Evolutionary conservation across 2,329 filamentous ascomycete genomes (phyloP), one percentile per base, ranked within the genome.

Genomic region (Fusarium zealandicum): DNA sequence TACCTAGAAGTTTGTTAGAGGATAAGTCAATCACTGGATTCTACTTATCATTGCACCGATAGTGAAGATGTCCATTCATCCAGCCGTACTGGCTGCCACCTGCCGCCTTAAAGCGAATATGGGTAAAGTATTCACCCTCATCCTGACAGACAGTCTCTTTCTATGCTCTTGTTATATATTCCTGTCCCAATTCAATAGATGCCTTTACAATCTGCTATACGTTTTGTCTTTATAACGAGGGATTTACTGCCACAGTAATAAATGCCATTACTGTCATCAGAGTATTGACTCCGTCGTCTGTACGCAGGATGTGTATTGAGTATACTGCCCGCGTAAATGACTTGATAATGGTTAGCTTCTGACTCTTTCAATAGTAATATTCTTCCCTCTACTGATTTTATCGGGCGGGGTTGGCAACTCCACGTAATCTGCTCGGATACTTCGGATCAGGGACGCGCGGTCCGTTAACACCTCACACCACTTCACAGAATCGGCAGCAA

Each of bases 1-100:
- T 1, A 61, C 51, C 4, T 59, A 59, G 18, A 65, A 65, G n/a
- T 65, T 65, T 1, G 61, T 65, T 22, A 65, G 33, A 13, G 56
- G 42, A 22, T 65, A 65, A 65, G 17, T 65, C 62, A 37, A 65
- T 65, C 4, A 65, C 20, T 0, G 62, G 59, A 6, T 44, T 65
- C 1, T 45, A 56, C 3, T 65, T 20, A 36, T 54, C 62, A 65
- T 65, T 2, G 54, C 59, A 0, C 62, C 59, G 0, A 65, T 13
- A 1, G 53, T 59, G 3, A 65, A 46, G 6, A 65, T 54, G 0
- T n/a, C 59, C 25, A 11, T 63, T 65, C 43, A 65, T 35, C 59
- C 59, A 65, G 1, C 46, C 35, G 6, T 65, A 61, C 0, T 16
- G 17, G 17, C 59, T 63, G 0, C 49, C 44, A 1, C 59, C 62